Evolutionary conservation across 2,329 filamentous ascomycete species (phyloP), one percentile per base, ranked within the genome.

Genomic region (Epichloe bromicola): DNA sequence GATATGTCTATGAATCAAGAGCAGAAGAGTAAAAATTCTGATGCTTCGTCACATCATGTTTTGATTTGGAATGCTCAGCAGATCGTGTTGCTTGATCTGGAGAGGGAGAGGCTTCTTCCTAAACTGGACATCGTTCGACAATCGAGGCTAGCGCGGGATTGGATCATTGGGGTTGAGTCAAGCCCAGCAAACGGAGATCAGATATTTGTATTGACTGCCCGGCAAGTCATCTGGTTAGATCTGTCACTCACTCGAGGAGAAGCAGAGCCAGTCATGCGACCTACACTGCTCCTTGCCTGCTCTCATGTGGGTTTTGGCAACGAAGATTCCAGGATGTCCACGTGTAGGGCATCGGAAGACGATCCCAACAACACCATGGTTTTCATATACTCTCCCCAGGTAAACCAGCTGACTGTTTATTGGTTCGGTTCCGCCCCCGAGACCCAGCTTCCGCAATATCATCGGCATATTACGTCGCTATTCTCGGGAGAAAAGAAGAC

Each of bases 171-270:
- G 58, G 59, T 82, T 1, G 71, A 72, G 55, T 58, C 64, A 8
- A 76, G 76, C 52, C 71, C 73, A 1, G 59, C 63, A 2, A 66
- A 74, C 49, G 65, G 68, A 5, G 67, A 69, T 26, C 72, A 78
- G n/a, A 58, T 80, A 1, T 77, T 82, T 51, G 65, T 86, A 10
- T 65, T 86, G 43, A 86, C 81, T 1, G 73, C 71, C 12, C 68
- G 68, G 0, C 67, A 67, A 30, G 51, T 85, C 0, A 66, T 74
- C 36, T 70, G 76, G 66, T 56, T 79, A n/a, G 67, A 73, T 46
- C 58, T 76, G 14, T 62, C 57, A 47, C 53, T 51, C 46, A 50
- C 19, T n/a, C 33, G 5, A 15, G 43, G 20, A 19, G 23, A 15
- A 15, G 30, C 56, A 5, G 53, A 54, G 5, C 45, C 38, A 6